Evolutionary conservation across 495 filamentous ascomycete species (phyloP), one percentile per base, ranked within the genome.

Genomic region (Trichoderma reesei): DNA sequence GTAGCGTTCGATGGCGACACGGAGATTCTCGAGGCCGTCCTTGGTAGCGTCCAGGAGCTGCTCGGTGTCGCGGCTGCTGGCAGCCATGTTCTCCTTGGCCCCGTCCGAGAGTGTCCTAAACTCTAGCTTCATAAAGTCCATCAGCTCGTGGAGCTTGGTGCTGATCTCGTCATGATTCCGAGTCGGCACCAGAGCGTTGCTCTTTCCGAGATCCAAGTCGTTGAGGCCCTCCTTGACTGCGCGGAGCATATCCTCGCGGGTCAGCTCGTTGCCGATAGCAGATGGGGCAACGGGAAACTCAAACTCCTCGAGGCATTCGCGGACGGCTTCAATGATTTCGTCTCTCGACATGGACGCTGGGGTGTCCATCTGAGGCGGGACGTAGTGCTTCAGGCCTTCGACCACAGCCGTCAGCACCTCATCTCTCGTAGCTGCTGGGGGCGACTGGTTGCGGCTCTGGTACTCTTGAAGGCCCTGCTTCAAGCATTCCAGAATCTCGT

Each of bases 401-500:
- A 88, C 83, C n/a, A 97, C 87, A 54, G 90, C 90, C 41, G 86
- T 81, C 63, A 91, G 83, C 9, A 96, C 86, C 66, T 96, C 90
- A 0, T 93, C 89, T 64, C 86, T 85, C 16, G 84, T 88, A 14
- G 88, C 84, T 14, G 80, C 82, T 20, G 74, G 65, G 1, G 72
- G 71, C 1, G 65, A 65, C 18, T 79, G 72, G 3, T 79, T 68
- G 56, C 78, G 79, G 1, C 86, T 86, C 44, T 85, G 81, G 67
- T 92, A 92, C 38, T 88, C 82, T 67, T 88, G 85, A 9, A 97
- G 79, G 5, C 92, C 92, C 72, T 97, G 88, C 65, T 86, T 83
- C 31, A 97, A 79, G 67, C 90, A 92, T 37, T 88, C 84, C 1
- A 97, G 81, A 37, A 97, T 88, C 67, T 97, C 92, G 26, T 95